phyloP scores from a whole-genome alignment of 2,329 filamentous ascomycete genomes.

The Sporothrix pallida region DNA sequence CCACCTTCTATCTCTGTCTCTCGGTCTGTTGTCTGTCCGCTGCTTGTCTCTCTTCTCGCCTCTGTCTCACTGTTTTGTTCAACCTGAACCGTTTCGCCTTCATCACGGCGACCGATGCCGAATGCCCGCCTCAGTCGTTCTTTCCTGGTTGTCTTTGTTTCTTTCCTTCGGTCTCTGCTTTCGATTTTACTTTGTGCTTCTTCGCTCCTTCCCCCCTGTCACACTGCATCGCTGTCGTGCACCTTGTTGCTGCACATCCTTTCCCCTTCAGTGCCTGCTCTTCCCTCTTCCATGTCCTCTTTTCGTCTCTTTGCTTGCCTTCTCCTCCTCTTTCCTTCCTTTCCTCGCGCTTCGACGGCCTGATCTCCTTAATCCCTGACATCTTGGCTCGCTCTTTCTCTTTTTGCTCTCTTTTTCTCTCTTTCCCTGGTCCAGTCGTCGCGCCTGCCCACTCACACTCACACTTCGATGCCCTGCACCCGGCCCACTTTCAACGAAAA shows the following conservation, averaged over 20 bases:
- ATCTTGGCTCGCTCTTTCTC: not conserved
- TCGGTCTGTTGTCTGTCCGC: not conserved
- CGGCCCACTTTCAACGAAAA: not conserved
- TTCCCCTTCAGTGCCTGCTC: not conserved
- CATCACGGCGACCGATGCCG: slow-evolving; percentile 17
- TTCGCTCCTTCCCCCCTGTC: slow-evolving; percentile 3
- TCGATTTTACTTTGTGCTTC: too few species aligned
- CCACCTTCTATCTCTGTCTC: not conserved
- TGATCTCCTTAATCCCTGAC: not conserved
- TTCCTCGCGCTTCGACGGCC: too few species aligned
- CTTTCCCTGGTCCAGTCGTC: not conserved
- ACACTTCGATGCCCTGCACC: not conserved
- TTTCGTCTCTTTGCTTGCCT: not conserved
- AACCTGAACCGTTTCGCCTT: slow-evolving; percentile 14
- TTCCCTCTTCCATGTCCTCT: slow-evolving; percentile 17
- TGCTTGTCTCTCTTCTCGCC: not conserved
- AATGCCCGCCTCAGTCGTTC: slow-evolving; percentile 2
- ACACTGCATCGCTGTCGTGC: slow-evolving; percentile 20
- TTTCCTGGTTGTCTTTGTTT: slow-evolving; percentile 13
- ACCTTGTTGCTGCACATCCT: slow-evolving; percentile 28
- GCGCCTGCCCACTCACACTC: slow-evolving; percentile 25
- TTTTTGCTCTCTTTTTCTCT: too few species aligned
- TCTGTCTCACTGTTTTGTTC: not conserved
- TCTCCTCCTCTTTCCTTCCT: too few species aligned
- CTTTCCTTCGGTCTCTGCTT: slow-evolving; percentile 7